phyloP scores from a whole-genome alignment of 2,329 filamentous ascomycete species.

The Penicillium rolfsii region DNA sequence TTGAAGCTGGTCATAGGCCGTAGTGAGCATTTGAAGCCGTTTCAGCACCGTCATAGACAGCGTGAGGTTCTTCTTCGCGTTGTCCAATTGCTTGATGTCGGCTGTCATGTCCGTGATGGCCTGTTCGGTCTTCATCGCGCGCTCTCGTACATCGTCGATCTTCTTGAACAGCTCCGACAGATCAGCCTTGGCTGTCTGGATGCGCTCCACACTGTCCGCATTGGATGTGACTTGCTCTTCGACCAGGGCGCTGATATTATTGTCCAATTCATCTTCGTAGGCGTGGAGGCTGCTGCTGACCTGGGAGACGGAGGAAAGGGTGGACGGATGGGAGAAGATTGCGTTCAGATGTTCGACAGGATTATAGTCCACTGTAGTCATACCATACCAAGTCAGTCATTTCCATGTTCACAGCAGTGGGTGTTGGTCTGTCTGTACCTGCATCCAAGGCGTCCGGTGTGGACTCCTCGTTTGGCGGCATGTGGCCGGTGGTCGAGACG shows the following conservation, averaged over 20 bases:
- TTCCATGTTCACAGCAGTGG: slow-evolving; percentile 5
- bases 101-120: slow-evolving; percentile 98
- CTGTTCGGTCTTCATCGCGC: slow-evolving; percentile 89
- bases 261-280: slow-evolving; percentile 81
- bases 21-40: slow-evolving; percentile 96
- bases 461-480: slow-evolving; percentile 44
- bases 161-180: slow-evolving; percentile 88
- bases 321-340: slow-evolving; percentile 87
- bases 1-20: slow-evolving; percentile 94
- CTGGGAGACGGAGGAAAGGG: slow-evolving; percentile 73
- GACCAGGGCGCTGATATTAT: slow-evolving; percentile 73
- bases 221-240: slow-evolving; percentile 80
- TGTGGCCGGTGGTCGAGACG: slow-evolving; percentile 38
- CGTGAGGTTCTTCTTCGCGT: slow-evolving; percentile 94
- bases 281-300: slow-evolving; percentile 73
- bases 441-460: slow-evolving; percentile 49
- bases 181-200: slow-evolving; percentile 88
- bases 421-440: slow-evolving; percentile 41
- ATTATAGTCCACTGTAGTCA: slow-evolving; percentile 75
- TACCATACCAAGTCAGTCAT: slow-evolving; percentile 9
- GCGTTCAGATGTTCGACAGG: slow-evolving; percentile 90
- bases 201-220: slow-evolving; percentile 84
- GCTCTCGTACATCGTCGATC: slow-evolving; percentile 88
- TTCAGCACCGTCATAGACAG: slow-evolving; percentile 98
- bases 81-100: slow-evolving; percentile 95